phyloP scores from a whole-genome alignment of 495 filamentous ascomycete species.

The Penicillium cosmopolitanum region DNA sequence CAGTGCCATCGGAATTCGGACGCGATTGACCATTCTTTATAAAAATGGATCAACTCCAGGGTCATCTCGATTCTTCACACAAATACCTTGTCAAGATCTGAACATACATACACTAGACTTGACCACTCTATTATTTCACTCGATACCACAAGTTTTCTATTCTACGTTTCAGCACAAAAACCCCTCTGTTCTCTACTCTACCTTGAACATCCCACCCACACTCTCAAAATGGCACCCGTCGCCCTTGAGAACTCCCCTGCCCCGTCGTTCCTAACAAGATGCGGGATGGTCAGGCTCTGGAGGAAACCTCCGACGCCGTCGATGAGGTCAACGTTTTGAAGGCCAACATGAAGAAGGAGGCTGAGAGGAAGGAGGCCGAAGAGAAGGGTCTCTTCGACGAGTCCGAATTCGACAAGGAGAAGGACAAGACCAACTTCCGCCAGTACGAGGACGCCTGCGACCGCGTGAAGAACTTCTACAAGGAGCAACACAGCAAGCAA shows the following conservation, averaged over 20 bases:
- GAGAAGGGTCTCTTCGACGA: constrained; percentile 61
- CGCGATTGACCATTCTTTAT: constrained; percentile 26
- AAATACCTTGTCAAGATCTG: background rate
- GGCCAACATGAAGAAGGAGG: constrained; percentile 50
- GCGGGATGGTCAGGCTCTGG: constrained; percentile 73
- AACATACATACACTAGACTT: background rate
- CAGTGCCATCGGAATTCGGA: constrained; percentile 27
- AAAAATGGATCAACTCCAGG: constrained; percentile 22
- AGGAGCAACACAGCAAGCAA: constrained; percentile 81
- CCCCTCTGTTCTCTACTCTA: background rate
- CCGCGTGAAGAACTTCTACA: constrained; percentile 81
- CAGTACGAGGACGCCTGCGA: constrained; percentile 79
- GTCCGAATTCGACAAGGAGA: constrained; percentile 71
- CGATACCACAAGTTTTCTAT: background rate
- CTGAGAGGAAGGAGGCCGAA: constrained; percentile 40
- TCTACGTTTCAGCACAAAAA: background rate
- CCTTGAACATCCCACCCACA: background rate
- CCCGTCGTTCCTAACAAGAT: constrained; percentile 35
- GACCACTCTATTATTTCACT: background rate
- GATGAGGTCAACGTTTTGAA: constrained; percentile 82
- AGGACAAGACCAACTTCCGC: constrained; percentile 81
- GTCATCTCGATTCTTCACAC: constrained; percentile 2
- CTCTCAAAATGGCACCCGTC: constrained; percentile 39
- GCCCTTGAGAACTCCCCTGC: constrained; percentile 30
- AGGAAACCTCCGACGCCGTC: constrained; percentile 77